Evolutionary conservation across 345 rosid species (phyloP), one percentile per base, ranked within the genome.

Genomic region (Eucalyptus tenuipes): DNA sequence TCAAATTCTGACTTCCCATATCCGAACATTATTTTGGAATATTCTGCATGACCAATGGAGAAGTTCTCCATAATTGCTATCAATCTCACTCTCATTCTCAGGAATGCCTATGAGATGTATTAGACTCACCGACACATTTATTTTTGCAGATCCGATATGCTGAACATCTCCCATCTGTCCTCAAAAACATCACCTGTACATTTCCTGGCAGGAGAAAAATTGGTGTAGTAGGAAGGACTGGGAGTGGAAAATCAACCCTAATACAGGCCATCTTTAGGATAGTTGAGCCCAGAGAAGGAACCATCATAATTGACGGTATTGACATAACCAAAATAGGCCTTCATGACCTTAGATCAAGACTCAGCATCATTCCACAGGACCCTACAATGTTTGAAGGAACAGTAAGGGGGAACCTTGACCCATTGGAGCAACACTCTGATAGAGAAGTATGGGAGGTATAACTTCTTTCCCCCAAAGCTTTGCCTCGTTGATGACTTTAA

Each of bases 161-260:
- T 12, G 99, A 96, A 61, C 97, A 97, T 91, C 96, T 97, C 85
- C 99, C 99, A 85, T 93, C 94, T 53, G 97, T 97, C 90, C 90
- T 97, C 89, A 96, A 94, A 90, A 94, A 94, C 91, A 95, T 97
- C 48, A 94, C 88, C 90, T 96, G 98, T 93, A 95, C 94, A 45
- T 95, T 97, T 90, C 99, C 99, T 7, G 99, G 98, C 91, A 91
- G 93, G 88, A 95, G 91, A 86, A 97, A 96, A 92, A 93, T 97
- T 66, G 99, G 99, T 50, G 99, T 97, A 48, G 99, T 97, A 55
- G 99, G 99, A 90, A 95, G 99, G 92, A 97, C 99, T 57, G 99
- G 99, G 85, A 96, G 99, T 80, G 99, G 99, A 86, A 97, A 97
- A 92, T 96, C 99, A 88, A 97, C 99, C 40, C 93, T 97, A 12